Evolutionary conservation across 139 green algal genomes (phyloP), one percentile per base, ranked within the genome.

Genomic region (Chlamydomonas asymmetrica): DNA sequence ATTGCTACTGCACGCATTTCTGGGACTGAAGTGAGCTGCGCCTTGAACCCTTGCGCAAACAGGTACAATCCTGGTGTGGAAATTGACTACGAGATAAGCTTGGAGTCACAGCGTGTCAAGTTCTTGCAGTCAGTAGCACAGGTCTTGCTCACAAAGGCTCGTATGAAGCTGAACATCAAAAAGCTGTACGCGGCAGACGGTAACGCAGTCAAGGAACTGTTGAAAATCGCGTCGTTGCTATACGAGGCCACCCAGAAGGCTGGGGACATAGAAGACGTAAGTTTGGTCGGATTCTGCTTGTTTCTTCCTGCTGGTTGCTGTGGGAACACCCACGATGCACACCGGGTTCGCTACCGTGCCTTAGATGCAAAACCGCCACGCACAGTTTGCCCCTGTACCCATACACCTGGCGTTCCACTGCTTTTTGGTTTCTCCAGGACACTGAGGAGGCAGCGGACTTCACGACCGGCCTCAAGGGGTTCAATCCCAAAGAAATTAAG

Each of bases 81-180:
- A 61, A 76, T 95, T 25, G 66, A 74, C 0, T 88, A 94, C 56
- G 93, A 97, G 57, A 95, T 96, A 74, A 82, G 62, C 79, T 95
- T 87, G 34, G 91, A 94, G 66, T 49, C 60, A 7, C 87, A 94
- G 40, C 84, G 93, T 4, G 84, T 95, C 2, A 57, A 74, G n/a
- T 97, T 97, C 70, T 71, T 97, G 16, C 84, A 93, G 54, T 73
- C 78, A 35, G 77, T 90, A 4, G 80, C 77, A 1, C 76, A 89
- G 61, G 75, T 90, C 29, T 89, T 95, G 81, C 77, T 92, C 5
- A 87, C 83, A 43, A 93, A 92, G 63, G 85, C 90, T 0, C 84
- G 89, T 25, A 84, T 97, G 62, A 93, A 94, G 74, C 85, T 97
- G 16, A 93, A 97, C 82, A 86, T 96, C 9, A 93, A 93, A 76